Evolutionary conservation across 1,284 basidiomycete genomes (phyloP), one percentile per base, ranked within the genome.

Genomic region (Testicularia cyperi): DNA sequence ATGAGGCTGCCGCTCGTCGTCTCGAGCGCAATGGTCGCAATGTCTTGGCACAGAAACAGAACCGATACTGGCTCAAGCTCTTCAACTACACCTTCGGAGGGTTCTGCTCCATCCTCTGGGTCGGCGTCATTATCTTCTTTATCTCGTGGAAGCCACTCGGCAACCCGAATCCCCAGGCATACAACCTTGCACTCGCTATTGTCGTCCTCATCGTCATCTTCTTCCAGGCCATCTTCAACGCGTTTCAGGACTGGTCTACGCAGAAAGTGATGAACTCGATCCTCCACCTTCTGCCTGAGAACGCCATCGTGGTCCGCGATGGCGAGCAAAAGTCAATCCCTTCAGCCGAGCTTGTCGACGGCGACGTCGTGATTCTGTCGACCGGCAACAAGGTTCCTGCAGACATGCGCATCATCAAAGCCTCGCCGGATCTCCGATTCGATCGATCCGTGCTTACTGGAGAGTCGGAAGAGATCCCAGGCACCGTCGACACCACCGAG

Each of bases 361-460:
- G 86, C 18, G 86, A 88, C 68, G 68, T 87, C 35, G 85, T 87
- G 31, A 39, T 71, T 23, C 45, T 80, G 23, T 63, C 72, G 7
- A 66, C 82, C 44, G 83, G 83, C 10, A 55, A 61, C 38, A 74
- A 75, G 45, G 55, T 77, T 3, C 82, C 84, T 0, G 79, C 80
- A 9, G 81, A 82, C 41, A 75, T 85, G 41, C 62, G 69, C 18
- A 40, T 68, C 33, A 44, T 68, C 47, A 79, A 81, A n/a, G 69
- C 81, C 74, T 74, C 72, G 27, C 72, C 78, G 6, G 84, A 86
- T 58, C 75, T 84, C 42, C 80, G 81, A 36, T 82, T 86, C 40
- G 85, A 86, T 65, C 80, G 84, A 22, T 81, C 83, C 2, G 80
- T 86, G n/a, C 78, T 86, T 28, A 86, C 85, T 0, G 85, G 85